Conservation (phyloP, 2,329 filamentous ascomycete species). For the Penicillium sp. region DNA sequence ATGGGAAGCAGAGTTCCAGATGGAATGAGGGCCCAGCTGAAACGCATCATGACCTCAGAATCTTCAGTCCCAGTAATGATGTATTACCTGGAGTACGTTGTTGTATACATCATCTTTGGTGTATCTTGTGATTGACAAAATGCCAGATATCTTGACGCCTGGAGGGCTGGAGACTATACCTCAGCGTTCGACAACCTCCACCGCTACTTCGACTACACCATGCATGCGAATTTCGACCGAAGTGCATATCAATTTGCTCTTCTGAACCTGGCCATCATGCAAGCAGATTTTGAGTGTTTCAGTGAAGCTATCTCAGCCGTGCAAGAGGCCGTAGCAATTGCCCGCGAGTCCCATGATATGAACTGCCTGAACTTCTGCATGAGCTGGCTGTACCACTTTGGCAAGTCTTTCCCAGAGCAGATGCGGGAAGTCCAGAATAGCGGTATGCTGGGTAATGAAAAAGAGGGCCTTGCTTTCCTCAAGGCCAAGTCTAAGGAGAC, state of each 20-base stretch:
- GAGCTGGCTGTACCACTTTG: constrained; percentile 92
- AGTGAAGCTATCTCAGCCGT: constrained; percentile 85
- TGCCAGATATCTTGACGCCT: constrained; percentile 74
- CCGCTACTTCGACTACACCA: constrained; percentile 93
- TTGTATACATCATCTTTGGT: neutral
- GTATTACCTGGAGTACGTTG: constrained; percentile 60
- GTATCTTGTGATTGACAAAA: constrained; percentile 9
- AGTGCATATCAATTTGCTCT: constrained; percentile 90
- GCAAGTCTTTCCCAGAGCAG: constrained; percentile 71
- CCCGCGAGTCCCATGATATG: constrained; percentile 84
- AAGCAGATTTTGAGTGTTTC: constrained; percentile 89
- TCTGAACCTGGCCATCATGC: constrained; percentile 83
- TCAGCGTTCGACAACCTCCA: constrained; percentile 85
- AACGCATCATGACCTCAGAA: constrained; percentile 58
- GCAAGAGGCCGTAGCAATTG: constrained; percentile 90
- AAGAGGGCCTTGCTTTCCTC: constrained; percentile 73
- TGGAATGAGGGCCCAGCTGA: constrained; percentile 63
- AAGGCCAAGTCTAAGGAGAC: constrained; percentile 77
- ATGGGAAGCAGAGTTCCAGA: constrained; percentile 69
- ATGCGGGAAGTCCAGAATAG: constrained; percentile 61
- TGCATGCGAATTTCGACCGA: constrained; percentile 66
- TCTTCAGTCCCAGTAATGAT: constrained; percentile 61
- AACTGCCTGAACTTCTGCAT: constrained; percentile 88
- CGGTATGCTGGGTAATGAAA: constrained; percentile 66
- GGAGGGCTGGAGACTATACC: constrained; percentile 81